These are phyloP conservation scores for Tricholoma terreum DNA, from an alignment of 768 basidiomycete genomes.

Conservation along the genomic window DNA sequence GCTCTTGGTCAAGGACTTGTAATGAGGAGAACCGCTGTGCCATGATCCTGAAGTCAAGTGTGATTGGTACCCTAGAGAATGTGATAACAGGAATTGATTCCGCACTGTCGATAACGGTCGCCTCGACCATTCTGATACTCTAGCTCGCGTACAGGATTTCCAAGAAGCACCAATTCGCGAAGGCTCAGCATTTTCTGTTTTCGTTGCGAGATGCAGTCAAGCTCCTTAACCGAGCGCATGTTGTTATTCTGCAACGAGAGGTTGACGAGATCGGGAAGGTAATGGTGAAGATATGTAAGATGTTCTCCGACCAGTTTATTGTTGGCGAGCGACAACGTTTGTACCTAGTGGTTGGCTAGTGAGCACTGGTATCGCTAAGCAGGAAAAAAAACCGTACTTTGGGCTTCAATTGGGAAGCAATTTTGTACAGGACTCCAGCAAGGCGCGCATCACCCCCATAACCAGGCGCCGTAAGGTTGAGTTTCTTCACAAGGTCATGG, in stretches of 20 bases:
- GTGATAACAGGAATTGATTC: not conserved
- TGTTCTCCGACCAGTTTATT: slow-evolving; percentile 59
- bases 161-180: slow-evolving; percentile 69
- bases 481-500: slow-evolving; percentile 71
- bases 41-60: slow-evolving; percentile 43
- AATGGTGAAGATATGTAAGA: slow-evolving; percentile 62
- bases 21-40: slow-evolving; percentile 77
- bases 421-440: slow-evolving; percentile 84
- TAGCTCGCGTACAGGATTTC: slow-evolving; percentile 69
- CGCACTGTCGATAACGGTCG: slow-evolving; percentile 69
- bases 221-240: slow-evolving; percentile 64
- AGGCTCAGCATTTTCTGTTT: slow-evolving; percentile 60
- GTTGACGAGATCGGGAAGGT: slow-evolving; percentile 76
- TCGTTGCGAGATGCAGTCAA: slow-evolving; percentile 59
- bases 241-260: slow-evolving; percentile 79
- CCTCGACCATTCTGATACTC: slow-evolving; percentile 55
- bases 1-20: slow-evolving; percentile 79
- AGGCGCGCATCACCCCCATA: slow-evolving; percentile 60
- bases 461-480: slow-evolving; percentile 72
- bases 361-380: slow-evolving; percentile 8
- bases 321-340: slow-evolving; percentile 83
- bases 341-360: slow-evolving; percentile 42
- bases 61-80: not conserved
- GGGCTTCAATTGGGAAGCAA: slow-evolving; percentile 76
- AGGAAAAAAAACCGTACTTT: slow-evolving; percentile 40